These are phyloP conservation scores for Amanita molliuscula DNA, from an alignment of 768 basidiomycete species.

Conservation along the genomic window DNA sequence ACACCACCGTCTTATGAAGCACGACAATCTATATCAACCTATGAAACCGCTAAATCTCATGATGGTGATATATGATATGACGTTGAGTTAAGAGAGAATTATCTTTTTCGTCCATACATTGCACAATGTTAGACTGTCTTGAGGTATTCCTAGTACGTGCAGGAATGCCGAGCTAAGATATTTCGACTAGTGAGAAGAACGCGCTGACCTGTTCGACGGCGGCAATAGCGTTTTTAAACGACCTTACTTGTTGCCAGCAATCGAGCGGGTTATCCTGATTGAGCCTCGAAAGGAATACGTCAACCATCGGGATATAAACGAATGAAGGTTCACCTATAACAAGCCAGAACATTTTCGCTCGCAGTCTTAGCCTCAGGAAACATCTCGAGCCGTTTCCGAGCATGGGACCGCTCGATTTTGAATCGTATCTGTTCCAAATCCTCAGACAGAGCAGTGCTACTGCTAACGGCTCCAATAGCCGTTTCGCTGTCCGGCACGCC, in stretches of 20 bases:
- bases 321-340: constrained; percentile 50
- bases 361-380: constrained; percentile 46
- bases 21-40: constrained; percentile 5
- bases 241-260: constrained; percentile 64
- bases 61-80: constrained; percentile 2
- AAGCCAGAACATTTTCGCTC: constrained; percentile 54
- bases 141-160: constrained; percentile 50
- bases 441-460: constrained; percentile 52
- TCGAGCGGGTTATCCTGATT: constrained; percentile 46
- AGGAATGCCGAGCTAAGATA: not conserved
- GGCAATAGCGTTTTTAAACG: constrained; percentile 61
- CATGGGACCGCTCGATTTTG: constrained; percentile 65
- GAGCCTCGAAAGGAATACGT: constrained; percentile 27
- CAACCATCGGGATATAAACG: constrained; percentile 2
- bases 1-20: not conserved
- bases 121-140: constrained; percentile 42
- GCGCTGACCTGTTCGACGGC: constrained; percentile 54
- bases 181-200: not conserved
- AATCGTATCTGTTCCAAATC: constrained; percentile 68
- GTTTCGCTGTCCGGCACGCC: constrained; percentile 27
- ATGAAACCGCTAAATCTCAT: constrained; percentile 1
- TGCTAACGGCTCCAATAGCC: constrained; percentile 35
- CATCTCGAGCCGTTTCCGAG: constrained; percentile 40
- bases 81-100: not conserved
- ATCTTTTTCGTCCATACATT: not conserved